Percentiles rank a stretch among this genome's conserved stretches.
These are phyloP conservation scores for Fusarium compactum DNA, from an alignment of 2,329 filamentous ascomycete species.

Conservation along the genomic window DNA sequence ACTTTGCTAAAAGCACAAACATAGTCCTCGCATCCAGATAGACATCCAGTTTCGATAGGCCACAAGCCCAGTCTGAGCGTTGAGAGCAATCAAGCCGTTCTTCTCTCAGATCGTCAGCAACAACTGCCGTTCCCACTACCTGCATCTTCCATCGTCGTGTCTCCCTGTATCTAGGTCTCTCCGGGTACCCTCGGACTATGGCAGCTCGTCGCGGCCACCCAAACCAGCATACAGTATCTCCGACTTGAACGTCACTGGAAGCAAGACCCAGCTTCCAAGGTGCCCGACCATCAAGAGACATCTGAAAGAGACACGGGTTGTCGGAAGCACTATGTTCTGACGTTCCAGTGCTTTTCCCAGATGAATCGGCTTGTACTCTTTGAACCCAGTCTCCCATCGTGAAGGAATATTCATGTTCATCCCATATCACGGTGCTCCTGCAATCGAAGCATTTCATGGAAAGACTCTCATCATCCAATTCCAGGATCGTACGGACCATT, in stretches of 20 bases:
- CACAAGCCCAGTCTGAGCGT: rapidly evolving
- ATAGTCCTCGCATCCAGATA: neutral
- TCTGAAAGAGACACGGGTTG: too few relatives aligned
- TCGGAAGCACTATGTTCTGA: too few relatives aligned
- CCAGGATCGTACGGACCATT: neutral
- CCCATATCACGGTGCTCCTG: neutral
- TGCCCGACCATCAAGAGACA: rapidly evolving
- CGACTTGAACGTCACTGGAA: neutral
- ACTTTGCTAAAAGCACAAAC: neutral
- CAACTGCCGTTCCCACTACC: neutral
- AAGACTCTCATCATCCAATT: neutral
- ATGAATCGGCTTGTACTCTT: too few relatives aligned
- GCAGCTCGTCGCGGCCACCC: neutral
- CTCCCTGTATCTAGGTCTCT: too few relatives aligned
- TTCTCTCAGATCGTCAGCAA: neutral
- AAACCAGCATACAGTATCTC: neutral
- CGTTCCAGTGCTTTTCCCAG: too few relatives aligned
- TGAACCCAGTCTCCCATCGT: too few relatives aligned
- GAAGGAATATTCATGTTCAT: too few relatives aligned
- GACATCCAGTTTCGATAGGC: too few relatives aligned
- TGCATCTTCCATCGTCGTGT: neutral
- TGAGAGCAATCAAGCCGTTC: rapidly evolving
- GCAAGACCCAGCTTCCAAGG: neutral
- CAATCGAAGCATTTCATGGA: neutral
- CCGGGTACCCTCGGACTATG: too few relatives aligned